Conservation (phyloP, 208 protist species). For the Trypanosoma avium region DNA sequence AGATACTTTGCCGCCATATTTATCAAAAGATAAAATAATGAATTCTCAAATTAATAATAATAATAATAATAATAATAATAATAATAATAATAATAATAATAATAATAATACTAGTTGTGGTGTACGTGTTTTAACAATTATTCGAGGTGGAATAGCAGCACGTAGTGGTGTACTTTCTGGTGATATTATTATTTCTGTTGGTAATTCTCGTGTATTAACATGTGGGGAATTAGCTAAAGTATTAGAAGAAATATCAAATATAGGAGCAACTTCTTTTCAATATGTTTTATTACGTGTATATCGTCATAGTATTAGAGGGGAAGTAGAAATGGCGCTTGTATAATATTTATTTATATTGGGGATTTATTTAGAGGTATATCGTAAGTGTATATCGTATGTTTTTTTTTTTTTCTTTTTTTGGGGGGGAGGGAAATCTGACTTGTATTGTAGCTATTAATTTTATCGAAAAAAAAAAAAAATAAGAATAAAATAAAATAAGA, state of each 20-base stretch:
- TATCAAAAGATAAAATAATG: background rate
- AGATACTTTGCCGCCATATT: slow-evolving; percentile 40
- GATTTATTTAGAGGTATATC: background rate
- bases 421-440: too few relatives aligned
- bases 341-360: background rate
- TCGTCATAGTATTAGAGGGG: slow-evolving; percentile 23
- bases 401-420: too few relatives aligned
- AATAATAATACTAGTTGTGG: slow-evolving; percentile 23
- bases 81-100: background rate
- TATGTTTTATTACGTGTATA: slow-evolving; percentile 42
- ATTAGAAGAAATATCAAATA: slow-evolving; percentile 20
- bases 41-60: too few relatives aligned
- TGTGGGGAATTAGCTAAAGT: slow-evolving; percentile 43
- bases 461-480: too few relatives aligned
- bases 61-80: background rate
- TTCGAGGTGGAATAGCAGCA: slow-evolving; percentile 30
- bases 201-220: slow-evolving; percentile 17
- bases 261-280: background rate
- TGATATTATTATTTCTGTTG: slow-evolving; percentile 41
- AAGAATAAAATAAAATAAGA: too few relatives aligned
- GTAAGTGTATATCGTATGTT: too few relatives aligned
- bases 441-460: too few relatives aligned
- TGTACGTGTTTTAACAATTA: slow-evolving; percentile 49
- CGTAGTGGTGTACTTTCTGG: slow-evolving; percentile 38
- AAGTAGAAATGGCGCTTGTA: slow-evolving; percentile 3